Base-by-base conservation (phyloP, 106 monocot genomes). In the Vanilla planifolia region DNA sequence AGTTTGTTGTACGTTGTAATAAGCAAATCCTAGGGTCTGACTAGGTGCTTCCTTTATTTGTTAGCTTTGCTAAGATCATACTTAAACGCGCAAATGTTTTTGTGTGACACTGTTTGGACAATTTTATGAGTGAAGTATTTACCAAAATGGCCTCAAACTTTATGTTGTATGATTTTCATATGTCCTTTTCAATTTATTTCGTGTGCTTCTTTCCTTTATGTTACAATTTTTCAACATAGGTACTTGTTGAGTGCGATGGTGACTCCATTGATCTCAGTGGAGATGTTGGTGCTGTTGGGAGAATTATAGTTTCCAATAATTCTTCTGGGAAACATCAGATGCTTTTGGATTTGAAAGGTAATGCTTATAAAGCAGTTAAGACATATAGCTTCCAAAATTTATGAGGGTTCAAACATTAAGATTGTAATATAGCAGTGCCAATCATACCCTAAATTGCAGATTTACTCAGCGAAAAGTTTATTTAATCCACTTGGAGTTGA, bases 181-280 rank as follows among this genome's bases (percentile, higher is more conserved):
- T n/a, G 33, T 39, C 10, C 19, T 24, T 61, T 30, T 71, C 6
- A 20, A 55, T 10, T 36, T 34, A 71, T 63, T 26, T 28, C 26
- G 21, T 9, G 28, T 19, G 55, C 14, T 48, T 33, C 14, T 6
- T 65, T 11, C 6, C 40, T 27, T 63, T 57, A n/a, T 62, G 11
- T 33, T 23, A 21, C 15, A 21, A 22, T n/a, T 71, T 28, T 71
- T 55, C 20, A 22, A 66, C 73, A 30, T 61, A 90, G 94, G 94
- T 80, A 66, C 83, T 95, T 55, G 66, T 95, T 68, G 94, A 95
- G 69, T 95, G 94, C 76, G 86, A 86, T 76, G 90, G 90, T 4
- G 90, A 95, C 48, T 89, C 83, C 10, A 80, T 95, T 74, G 94
- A 90, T 60, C 73, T 95, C 27, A 95, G 94, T 84, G 94, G 94